phyloP scores from a whole-genome alignment of 305 asterid species.

The Fraxinus sp. region DNA sequence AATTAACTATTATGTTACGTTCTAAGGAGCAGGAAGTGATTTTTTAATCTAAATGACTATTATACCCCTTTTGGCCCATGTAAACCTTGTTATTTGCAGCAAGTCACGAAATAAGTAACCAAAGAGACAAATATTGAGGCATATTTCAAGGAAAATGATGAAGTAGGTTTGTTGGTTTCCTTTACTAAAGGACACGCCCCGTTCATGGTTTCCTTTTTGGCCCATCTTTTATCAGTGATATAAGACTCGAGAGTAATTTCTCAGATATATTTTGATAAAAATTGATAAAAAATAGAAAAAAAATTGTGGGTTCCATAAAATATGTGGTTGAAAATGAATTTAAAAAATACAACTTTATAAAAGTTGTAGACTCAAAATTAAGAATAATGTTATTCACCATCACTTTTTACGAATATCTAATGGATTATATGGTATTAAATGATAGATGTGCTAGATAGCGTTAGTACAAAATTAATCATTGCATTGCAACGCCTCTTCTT shows the following conservation, averaged over 20 bases:
- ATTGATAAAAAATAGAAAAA: background rate
- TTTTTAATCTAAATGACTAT: background rate
- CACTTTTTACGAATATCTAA: background rate
- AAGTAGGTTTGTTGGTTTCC: background rate
- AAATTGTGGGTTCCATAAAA: no score
- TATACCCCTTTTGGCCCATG: background rate
- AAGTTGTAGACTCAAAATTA: no score
- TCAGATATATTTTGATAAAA: background rate
- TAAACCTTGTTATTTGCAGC: constrained; percentile 23
- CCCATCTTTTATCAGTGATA: background rate
- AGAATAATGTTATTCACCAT: background rate
- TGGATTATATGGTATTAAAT: background rate
- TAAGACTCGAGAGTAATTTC: no score
- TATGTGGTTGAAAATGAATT: no score
- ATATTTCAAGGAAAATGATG: constrained; percentile 29
- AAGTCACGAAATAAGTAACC: constrained; percentile 8
- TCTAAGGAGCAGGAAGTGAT: background rate
- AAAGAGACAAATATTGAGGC: constrained; percentile 33
- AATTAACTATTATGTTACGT: background rate
- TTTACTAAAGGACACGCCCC: background rate
- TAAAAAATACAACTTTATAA: no score
- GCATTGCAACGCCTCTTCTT: background rate
- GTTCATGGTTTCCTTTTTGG: no score
- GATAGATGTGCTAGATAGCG: background rate
- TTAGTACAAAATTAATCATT: background rate